Evolutionary conservation across 1,284 basidiomycete genomes (phyloP), one percentile per base, ranked within the genome.

Genomic region (Stygiomarasmius scandens): DNA sequence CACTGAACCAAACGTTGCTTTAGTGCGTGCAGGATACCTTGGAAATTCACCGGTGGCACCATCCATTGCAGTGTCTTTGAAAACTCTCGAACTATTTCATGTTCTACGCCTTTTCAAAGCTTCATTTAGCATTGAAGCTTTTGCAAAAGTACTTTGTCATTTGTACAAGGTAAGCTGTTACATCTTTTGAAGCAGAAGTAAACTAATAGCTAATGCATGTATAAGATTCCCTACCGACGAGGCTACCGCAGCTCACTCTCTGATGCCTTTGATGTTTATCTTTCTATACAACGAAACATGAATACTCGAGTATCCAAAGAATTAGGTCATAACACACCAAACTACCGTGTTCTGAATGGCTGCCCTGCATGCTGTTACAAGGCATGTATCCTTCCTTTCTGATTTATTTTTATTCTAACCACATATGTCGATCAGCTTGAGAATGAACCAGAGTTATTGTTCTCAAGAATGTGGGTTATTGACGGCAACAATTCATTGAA

Each of bases 281-380:
- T 49, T 29, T 2, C 48, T 10, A 49, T 49, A 9, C 25, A 3
- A 5, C 24, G 48, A 2, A 23, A 27, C 2, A 20, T 49, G 24
- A 24, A 49, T 20, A 3, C 2, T n/a, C 48, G 25, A 5, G 25
- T 49, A 10, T 23, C 48, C 11, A 9, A 34, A 16, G 48, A 51
- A 38, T 23, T 51, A 36, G 49, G 49, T 6, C 49, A 51, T 22
- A 14, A 51, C 23, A 9, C 16, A 12, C 49, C 32, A 19, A 22
- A 51, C 20, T 51, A 51, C 23, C 49, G 29, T 38, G 49, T 34
- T 16, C 27, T 36, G 4, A 51, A 51, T 23, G 36, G 29, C 19
- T 51, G 49, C 23, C 49, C 49, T 22, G 27, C 49, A 36, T 51
- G 49, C 32, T 20, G 29, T 16, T 51, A 38, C 20, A 23, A 51